phyloP scores from a whole-genome alignment of 2,329 filamentous ascomycete genomes.

The Aspergillus jensenii region DNA sequence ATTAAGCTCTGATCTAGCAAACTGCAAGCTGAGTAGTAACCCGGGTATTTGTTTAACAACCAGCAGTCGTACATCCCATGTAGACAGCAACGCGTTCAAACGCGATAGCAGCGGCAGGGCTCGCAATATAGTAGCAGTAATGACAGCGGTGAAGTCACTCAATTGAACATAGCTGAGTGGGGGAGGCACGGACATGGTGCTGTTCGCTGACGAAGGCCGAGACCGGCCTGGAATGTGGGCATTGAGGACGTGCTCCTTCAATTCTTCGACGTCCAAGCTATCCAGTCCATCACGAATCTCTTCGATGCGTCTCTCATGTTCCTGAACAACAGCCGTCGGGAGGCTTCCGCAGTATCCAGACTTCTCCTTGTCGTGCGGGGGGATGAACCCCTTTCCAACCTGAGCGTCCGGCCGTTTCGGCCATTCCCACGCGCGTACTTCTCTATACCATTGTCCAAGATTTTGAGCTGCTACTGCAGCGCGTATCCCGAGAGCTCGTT shows the following conservation, averaged over 20 bases:
- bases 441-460: slow-evolving; percentile 58
- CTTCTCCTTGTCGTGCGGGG: slow-evolving; percentile 23
- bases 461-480: slow-evolving; percentile 61
- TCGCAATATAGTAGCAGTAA: slow-evolving; percentile 90
- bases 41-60: slow-evolving; percentile 73
- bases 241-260: slow-evolving; percentile 83
- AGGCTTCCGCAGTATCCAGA: slow-evolving; percentile 69
- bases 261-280: slow-evolving; percentile 60
- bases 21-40: slow-evolving; percentile 64
- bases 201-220: slow-evolving; percentile 50
- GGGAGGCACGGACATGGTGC: slow-evolving; percentile 43
- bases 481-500: slow-evolving; percentile 59
- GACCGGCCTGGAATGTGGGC: slow-evolving; percentile 70
- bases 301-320: slow-evolving; percentile 71
- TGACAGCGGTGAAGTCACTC: slow-evolving; percentile 85
- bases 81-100: slow-evolving; percentile 69
- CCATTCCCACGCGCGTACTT: slow-evolving; percentile 62
- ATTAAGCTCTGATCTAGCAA: slow-evolving; percentile 35
- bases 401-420: slow-evolving; percentile 40
- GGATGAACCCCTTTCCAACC: slow-evolving; percentile 44
- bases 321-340: slow-evolving; percentile 60
- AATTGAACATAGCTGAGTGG: slow-evolving; percentile 63
- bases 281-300: slow-evolving; percentile 61
- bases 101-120: slow-evolving; percentile 77
- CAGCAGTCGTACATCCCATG: slow-evolving; percentile 74